phyloP scores from a whole-genome alignment of 1,139 yeast species.

The Kluyveromyces sp. region DNA sequence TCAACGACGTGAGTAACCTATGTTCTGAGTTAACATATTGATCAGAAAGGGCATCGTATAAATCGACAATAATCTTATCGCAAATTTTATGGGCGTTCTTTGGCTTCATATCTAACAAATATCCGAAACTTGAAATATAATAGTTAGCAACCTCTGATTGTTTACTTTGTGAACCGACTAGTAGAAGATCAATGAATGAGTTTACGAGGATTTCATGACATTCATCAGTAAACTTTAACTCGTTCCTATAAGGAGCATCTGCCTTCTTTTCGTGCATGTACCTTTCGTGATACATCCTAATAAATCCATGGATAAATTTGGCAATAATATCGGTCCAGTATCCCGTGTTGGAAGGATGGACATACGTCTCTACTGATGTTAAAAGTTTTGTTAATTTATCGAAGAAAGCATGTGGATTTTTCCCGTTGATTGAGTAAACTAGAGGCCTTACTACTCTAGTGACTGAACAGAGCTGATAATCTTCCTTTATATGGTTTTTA shows the following conservation, averaged over 20 bases:
- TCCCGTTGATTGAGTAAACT: conserved; percentile 56
- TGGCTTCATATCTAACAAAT: conserved; percentile 60
- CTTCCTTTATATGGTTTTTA: conserved; percentile 41
- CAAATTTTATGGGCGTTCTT: conserved; percentile 38
- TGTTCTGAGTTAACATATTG: conserved; percentile 75
- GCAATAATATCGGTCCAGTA: conserved; percentile 74
- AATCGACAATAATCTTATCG: conserved; percentile 61
- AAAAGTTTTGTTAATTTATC: conserved; percentile 47
- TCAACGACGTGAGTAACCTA: conserved; percentile 66
- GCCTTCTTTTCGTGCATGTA: conserved; percentile 39
- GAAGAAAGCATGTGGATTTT: conserved; percentile 43
- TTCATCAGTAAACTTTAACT: conserved; percentile 38
- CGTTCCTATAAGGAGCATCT: conserved; percentile 31
- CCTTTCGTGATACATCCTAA: conserved; percentile 54
- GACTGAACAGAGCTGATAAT: conserved; percentile 45
- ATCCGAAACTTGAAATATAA: conserved; percentile 54
- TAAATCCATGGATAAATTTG: conserved; percentile 49
- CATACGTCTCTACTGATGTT: conserved; percentile 72
- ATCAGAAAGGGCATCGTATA: conserved; percentile 75
- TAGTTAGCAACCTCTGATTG: conserved; percentile 48
- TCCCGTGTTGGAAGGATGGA: conserved; percentile 88
- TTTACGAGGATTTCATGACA: conserved; percentile 38
- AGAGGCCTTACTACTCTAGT: conserved; percentile 58
- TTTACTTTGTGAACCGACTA: conserved; percentile 77
- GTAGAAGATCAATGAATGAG: conserved; percentile 48